Evolutionary conservation across 495 filamentous ascomycete genomes (phyloP), one percentile per base, ranked within the genome.

Genomic region (Hypoxylon fuscum): DNA sequence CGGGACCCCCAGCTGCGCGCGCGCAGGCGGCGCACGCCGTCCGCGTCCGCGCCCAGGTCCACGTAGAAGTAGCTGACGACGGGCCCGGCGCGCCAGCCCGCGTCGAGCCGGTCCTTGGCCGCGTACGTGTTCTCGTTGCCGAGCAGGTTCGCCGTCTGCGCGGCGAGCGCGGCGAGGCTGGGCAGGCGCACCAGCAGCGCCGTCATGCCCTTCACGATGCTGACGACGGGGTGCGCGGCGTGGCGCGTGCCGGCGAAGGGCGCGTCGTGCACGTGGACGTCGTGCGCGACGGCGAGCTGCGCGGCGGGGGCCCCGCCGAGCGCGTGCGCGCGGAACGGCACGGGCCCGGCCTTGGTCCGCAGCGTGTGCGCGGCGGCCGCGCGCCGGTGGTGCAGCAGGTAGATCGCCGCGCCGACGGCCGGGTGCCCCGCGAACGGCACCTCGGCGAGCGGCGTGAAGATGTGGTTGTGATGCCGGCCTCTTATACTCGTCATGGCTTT

Each of bases 391-490:
- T 73, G 61, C 10, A 70, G 63, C 45, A 78, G 74, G 71, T 85
- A 84, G 51, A 77, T 80, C 2, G 85, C 81, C 0, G 85, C 79
- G 35, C 90, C 90, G 55, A 93, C 84, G 40, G 88, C 90, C 0
- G 89, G 90, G 68, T 92, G 90, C 5, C 90, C 89, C 2, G 90
- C 88, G 60, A 92, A 92, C 1, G 87, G 85, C 9, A 92, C 68
- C 66, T 92, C 89, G 18, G 64, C 61, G 23, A 75, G 68, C 6
- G 79, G n/a, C n/a, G 6, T 38, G 35, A 15, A 15, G n/a, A 15
- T 38, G 27, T 25, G 27, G 8, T n/a, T 6, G 15, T 23, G 37
- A 17, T 8, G 9, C 12, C 14, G 11, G 5, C 21, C 29, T 56
- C 17, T 56, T 56, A 56, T 56, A 56, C 21, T 47, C 34, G 3